Conservation (phyloP, 2,329 filamentous ascomycete genomes). For the Dactylellina sp. region DNA sequence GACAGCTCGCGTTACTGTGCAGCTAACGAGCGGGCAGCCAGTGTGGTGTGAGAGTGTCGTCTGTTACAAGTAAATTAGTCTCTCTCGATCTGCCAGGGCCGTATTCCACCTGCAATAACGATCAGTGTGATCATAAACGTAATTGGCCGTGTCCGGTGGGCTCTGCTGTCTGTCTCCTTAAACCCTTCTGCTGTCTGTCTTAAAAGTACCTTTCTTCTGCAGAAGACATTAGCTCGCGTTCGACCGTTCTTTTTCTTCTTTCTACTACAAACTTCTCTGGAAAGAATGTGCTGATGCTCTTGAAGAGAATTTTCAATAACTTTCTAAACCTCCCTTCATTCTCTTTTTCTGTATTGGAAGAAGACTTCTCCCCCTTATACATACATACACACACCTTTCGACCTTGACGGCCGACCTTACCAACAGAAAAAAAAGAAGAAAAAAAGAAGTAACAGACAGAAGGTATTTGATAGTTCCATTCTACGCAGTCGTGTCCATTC, state of each 20-base stretch:
- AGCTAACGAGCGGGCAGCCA: not conserved
- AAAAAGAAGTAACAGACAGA: slow-evolving; percentile 12
- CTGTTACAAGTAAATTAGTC: slow-evolving; percentile 4
- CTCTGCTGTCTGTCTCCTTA: not conserved
- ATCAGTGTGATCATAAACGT: not conserved
- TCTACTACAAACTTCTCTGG: not conserved
- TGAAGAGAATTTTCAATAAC: slow-evolving; percentile 22
- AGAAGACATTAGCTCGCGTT: not conserved
- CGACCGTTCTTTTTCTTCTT: slow-evolving; percentile 1
- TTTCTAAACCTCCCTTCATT: slow-evolving; percentile 1
- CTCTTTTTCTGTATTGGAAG: not conserved
- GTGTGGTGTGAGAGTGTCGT: slow-evolving; percentile 1
- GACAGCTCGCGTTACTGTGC: not conserved
- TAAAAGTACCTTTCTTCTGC: not conserved
- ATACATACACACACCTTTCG: not conserved
- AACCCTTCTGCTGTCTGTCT: not conserved
- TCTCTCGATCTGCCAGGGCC: slow-evolving; percentile 10
- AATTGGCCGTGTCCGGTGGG: not conserved
- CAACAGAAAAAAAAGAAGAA: slow-evolving; percentile 4
- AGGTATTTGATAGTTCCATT: slow-evolving; percentile 6
- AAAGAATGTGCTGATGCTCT: slow-evolving; percentile 12
- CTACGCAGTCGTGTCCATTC: slow-evolving; percentile 1
- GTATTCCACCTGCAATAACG: slow-evolving; percentile 3
- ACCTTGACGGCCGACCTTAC: slow-evolving; percentile 5
- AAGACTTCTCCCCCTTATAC: not conserved